Conservation (phyloP, 768 basidiomycete species). For the Hericium coralloides region DNA sequence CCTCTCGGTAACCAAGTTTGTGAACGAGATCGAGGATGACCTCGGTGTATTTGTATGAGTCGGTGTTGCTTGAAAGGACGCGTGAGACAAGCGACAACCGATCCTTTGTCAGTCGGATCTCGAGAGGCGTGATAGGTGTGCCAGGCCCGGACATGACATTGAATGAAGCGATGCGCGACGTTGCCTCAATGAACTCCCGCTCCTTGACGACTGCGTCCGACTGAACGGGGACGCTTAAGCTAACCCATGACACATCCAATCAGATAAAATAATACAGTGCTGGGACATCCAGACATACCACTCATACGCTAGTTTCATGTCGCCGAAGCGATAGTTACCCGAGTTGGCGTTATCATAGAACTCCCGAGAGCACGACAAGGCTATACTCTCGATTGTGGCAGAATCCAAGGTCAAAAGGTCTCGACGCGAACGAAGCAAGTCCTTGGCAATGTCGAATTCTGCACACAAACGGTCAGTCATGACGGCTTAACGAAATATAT, state of each 20-base stretch:
- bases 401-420: constrained; percentile 39
- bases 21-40: constrained; percentile 84
- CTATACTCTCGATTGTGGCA: constrained; percentile 62
- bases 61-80: constrained; percentile 74
- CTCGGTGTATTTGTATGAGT: constrained; percentile 87
- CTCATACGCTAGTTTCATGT: constrained; percentile 95
- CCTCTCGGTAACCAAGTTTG: constrained; percentile 75
- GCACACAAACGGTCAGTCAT: constrained; percentile 5
- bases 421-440: constrained; percentile 42
- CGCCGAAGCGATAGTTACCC: constrained; percentile 86
- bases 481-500: neutral
- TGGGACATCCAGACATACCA: constrained; percentile 46
- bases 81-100: constrained; percentile 80
- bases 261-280: neutral
- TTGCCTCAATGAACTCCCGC: constrained; percentile 95
- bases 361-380: constrained; percentile 74
- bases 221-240: constrained; percentile 63
- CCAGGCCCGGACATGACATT: constrained; percentile 70
- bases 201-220: constrained; percentile 59
- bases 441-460: constrained; percentile 66
- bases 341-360: constrained; percentile 92
- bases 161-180: constrained; percentile 90
- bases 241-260: constrained; percentile 22
- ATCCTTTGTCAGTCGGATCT: constrained; percentile 88
- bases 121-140: constrained; percentile 78